These are phyloP conservation scores for Straminergon stramineum DNA, from an alignment of 225 moss, liverwort and hornwort genomes.

Conservation along the genomic window DNA sequence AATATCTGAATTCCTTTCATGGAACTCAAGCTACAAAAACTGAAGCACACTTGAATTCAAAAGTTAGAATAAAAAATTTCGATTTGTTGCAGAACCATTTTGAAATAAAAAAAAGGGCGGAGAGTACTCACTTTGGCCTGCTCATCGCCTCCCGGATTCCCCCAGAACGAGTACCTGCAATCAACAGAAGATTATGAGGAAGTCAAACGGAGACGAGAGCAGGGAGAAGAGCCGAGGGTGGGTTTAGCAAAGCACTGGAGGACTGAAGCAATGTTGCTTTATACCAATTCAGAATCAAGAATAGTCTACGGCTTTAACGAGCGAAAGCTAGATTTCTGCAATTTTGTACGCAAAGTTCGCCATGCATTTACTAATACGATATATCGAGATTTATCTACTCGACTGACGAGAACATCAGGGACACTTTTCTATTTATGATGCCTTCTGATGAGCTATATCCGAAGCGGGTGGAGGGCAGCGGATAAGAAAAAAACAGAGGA, in stretches of 20 bases:
- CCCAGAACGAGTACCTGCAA: constrained; percentile 72
- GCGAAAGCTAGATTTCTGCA: neutral
- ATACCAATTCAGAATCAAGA: neutral
- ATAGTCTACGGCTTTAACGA: neutral
- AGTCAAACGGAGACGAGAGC: neutral
- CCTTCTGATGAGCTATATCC: neutral
- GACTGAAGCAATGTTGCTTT: neutral
- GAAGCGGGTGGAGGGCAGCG: neutral
- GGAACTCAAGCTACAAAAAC: neutral
- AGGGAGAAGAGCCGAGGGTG: neutral
- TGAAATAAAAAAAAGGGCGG: neutral
- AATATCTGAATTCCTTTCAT: neutral
- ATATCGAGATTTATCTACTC: neutral
- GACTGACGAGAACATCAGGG: neutral
- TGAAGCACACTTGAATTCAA: neutral
- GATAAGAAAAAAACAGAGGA: neutral
- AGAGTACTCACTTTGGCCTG: constrained; percentile 40
- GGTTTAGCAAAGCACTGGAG: neutral
- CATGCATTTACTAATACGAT: neutral
- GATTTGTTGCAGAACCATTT: neutral
- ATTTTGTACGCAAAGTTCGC: neutral
- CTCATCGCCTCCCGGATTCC: constrained; percentile 50
- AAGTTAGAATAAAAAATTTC: neutral
- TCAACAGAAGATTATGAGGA: neutral
- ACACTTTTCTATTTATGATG: neutral